phyloP scores from a whole-genome alignment of 1,284 basidiomycete species.

The Cutaneotrichosporon sp. region DNA sequence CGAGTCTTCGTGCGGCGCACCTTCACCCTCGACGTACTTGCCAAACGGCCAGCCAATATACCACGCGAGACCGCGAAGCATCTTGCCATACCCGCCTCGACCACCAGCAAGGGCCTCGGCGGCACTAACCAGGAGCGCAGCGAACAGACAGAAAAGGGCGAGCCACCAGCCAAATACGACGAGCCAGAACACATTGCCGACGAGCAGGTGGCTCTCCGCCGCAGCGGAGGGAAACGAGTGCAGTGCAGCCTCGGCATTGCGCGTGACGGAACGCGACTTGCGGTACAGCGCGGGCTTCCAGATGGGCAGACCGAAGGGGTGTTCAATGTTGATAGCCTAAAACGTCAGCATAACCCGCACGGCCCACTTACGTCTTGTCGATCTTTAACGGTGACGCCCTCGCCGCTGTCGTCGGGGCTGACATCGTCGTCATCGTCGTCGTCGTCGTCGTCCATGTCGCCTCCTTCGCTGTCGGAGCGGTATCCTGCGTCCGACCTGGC shows the following conservation, averaged over 20 bases:
- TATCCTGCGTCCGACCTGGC: conserved; percentile 24
- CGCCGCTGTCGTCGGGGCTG: conserved; percentile 52
- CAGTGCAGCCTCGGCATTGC: conserved; percentile 89
- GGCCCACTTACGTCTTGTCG: conserved; percentile 74
- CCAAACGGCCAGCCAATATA: conserved; percentile 98
- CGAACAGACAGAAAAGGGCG: conserved; percentile 65
- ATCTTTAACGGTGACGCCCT: conserved; percentile 85
- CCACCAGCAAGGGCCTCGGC: conserved; percentile 58
- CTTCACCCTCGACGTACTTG: conserved; percentile 91
- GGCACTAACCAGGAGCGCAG: conserved; percentile 65
- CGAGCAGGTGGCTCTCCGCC: conserved; percentile 79
- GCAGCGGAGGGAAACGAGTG: conserved; percentile 88
- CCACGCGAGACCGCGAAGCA: conserved; percentile 88
- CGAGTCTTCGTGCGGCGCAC: conserved; percentile 39
- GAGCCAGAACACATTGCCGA: conserved; percentile 91
- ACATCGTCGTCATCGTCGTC: conserved; percentile 37
- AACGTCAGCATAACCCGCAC: conserved; percentile 5
- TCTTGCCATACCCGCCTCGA: conserved; percentile 75
- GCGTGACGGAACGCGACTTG: conserved; percentile 92
- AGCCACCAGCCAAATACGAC: conserved; percentile 89
- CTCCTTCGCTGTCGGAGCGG: conserved; percentile 26
- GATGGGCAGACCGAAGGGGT: conserved; percentile 97
- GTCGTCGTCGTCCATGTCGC: conserved; percentile 32
- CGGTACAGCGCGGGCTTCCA: conserved; percentile 99
- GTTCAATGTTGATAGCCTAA: conserved; percentile 87